A percentile compares a stretch with the other conserved stretches of the same genome.
phyloP scores from a whole-genome alignment of 2,329 filamentous ascomycete species.

The Stachybotrys chartarum region DNA sequence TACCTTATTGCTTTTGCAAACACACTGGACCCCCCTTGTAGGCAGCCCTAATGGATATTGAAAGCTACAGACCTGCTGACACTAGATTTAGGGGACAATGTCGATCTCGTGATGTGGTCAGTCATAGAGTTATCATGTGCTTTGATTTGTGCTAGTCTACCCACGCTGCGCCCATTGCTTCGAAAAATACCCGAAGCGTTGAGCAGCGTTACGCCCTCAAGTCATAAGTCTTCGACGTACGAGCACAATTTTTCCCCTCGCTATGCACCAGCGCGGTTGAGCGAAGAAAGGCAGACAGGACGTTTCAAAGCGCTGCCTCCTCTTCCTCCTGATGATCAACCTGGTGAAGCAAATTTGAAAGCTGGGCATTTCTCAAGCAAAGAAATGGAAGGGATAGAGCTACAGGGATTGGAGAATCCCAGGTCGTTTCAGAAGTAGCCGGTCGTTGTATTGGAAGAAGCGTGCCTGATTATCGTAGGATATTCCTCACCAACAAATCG shows the following conservation, averaged over 20 bases:
- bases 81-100: neutral
- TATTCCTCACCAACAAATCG: too few relatives aligned
- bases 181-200: neutral
- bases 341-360: too few relatives aligned
- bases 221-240: neutral
- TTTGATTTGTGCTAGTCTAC: conserved; percentile 1
- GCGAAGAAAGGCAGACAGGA: neutral
- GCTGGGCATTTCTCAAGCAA: too few relatives aligned
- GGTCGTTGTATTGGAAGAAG: too few relatives aligned
- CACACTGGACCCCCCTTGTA: neutral
- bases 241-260: neutral
- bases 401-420: too few relatives aligned
- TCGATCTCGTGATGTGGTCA: conserved; percentile 1
- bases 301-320: neutral
- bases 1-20: conserved; percentile 1
- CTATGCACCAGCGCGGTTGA: neutral
- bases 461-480: too few relatives aligned
- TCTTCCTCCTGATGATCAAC: neutral
- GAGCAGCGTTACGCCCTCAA: neutral
- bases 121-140: conserved; percentile 2
- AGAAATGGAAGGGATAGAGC: too few relatives aligned
- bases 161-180: conserved; percentile 1
- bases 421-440: too few relatives aligned
- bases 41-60: too few relatives aligned
- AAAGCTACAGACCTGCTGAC: neutral